Evolutionary conservation across 2,329 filamentous ascomycete genomes (phyloP).

Genomic region (Clonostachys rosea): DNA sequence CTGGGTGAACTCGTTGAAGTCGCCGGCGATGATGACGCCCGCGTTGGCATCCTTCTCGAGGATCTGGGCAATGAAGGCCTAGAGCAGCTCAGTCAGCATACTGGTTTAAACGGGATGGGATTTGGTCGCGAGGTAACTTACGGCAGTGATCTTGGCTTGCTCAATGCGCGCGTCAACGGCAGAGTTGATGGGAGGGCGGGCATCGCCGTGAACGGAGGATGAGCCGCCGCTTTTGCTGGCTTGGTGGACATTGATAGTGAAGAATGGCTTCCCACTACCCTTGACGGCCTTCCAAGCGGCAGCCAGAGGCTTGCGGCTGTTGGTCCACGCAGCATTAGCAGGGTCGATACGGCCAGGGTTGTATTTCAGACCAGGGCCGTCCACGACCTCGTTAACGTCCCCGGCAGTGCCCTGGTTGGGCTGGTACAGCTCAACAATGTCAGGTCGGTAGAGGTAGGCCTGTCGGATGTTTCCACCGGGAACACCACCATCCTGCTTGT

Average conservation of each 20-base stretch:
- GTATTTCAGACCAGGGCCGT: conserved; percentile 54
- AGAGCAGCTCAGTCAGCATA: conserved; percentile 4
- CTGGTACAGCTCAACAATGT: conserved; percentile 53
- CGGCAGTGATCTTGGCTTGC: conserved; percentile 55
- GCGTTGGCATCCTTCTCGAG: conserved; percentile 51
- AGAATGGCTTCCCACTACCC: conserved; percentile 49
- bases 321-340: conserved; percentile 50
- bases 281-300: conserved; percentile 60
- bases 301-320: conserved; percentile 62
- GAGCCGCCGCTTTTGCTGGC: conserved; percentile 64
- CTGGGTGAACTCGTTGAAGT: conserved; percentile 70
- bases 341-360: conserved; percentile 69
- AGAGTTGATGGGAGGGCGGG: conserved; percentile 61
- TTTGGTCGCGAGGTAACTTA: conserved; percentile 23
- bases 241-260: conserved; percentile 69
- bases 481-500: conserved; percentile 60
- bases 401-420: conserved; percentile 49
- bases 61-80: conserved; percentile 53
- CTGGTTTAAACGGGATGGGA: not conserved
- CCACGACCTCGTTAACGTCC: conserved; percentile 52
- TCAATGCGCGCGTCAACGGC: conserved; percentile 50
- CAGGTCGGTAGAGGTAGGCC: conserved; percentile 65
- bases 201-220: conserved; percentile 59
- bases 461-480: conserved; percentile 69
- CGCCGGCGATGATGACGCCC: conserved; percentile 56